These are phyloP conservation scores for Fusarium sp. DNA, from an alignment of 2,329 filamentous ascomycete genomes.

Conservation along the genomic window DNA sequence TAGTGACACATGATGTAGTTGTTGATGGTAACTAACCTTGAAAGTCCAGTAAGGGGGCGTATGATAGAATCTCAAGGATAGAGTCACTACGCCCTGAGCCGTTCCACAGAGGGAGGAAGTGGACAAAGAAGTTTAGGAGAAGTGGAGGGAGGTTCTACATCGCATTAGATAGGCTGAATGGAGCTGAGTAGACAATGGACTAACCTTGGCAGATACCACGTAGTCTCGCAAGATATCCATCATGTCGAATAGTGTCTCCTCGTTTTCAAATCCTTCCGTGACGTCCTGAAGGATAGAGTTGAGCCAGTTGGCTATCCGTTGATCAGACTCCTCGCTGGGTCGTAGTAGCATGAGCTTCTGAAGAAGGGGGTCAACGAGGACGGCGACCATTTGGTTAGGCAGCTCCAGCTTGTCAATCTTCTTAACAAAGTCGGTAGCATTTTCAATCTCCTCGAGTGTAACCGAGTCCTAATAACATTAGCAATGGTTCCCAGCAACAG, in stretches of 20 bases:
- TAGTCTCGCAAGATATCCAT: constrained; percentile 68
- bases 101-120: constrained; percentile 72
- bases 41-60: constrained; percentile 66
- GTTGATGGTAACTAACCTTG: constrained; percentile 56
- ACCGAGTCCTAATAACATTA: constrained; percentile 63
- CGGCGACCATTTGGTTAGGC: constrained; percentile 84
- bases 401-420: constrained; percentile 83
- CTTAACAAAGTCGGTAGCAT: constrained; percentile 74
- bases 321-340: constrained; percentile 63
- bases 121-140: constrained; percentile 61
- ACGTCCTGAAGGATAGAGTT: constrained; percentile 67
- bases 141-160: constrained; percentile 60
- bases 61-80: constrained; percentile 70
- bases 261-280: constrained; percentile 62
- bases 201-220: constrained; percentile 67
- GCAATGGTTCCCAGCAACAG: not conserved
- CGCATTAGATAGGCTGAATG: constrained; percentile 5
- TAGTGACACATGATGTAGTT: constrained; percentile 22
- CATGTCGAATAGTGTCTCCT: constrained; percentile 64
- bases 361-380: constrained; percentile 79
- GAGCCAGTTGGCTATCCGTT: constrained; percentile 71
- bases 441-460: constrained; percentile 83
- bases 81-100: constrained; percentile 64
- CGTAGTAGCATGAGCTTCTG: constrained; percentile 81
- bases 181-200: constrained; percentile 10